Evolutionary conservation across 2,329 filamentous ascomycete species (phyloP).

Genomic region (Cladobotryum mycophilum): DNA sequence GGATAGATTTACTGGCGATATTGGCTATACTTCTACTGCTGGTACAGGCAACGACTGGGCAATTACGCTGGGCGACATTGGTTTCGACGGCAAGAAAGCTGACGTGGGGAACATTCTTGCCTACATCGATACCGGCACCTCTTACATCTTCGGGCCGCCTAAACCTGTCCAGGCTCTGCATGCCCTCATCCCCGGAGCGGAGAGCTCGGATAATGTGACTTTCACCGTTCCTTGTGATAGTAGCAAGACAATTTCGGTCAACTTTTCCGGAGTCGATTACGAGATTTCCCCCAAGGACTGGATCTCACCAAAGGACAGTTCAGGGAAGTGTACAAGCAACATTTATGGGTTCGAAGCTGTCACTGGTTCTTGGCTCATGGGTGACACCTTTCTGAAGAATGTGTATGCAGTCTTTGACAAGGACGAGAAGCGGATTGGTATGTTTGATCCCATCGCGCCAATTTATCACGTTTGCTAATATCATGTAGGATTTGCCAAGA

Average conservation of each 20-base stretch:
- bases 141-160: slow-evolving; percentile 66
- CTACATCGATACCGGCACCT: slow-evolving; percentile 81
- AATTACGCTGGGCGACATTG: slow-evolving; percentile 60
- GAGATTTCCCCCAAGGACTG: slow-evolving; percentile 66
- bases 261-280: slow-evolving; percentile 63
- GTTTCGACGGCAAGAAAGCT: slow-evolving; percentile 53
- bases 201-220: slow-evolving; percentile 50
- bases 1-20: slow-evolving; percentile 59
- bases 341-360: slow-evolving; percentile 68
- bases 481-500: background rate
- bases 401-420: slow-evolving; percentile 82
- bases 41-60: slow-evolving; percentile 59
- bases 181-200: slow-evolving; percentile 56
- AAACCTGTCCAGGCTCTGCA: slow-evolving; percentile 63
- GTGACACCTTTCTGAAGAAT: slow-evolving; percentile 82
- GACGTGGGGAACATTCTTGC: slow-evolving; percentile 52
- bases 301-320: slow-evolving; percentile 41
- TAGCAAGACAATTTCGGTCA: slow-evolving; percentile 52
- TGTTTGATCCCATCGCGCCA: slow-evolving; percentile 16
- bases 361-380: slow-evolving; percentile 66
- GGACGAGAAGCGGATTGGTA: slow-evolving; percentile 59
- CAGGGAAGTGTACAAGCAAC: slow-evolving; percentile 60
- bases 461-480: background rate
- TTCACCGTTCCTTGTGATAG: slow-evolving; percentile 71
- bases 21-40: slow-evolving; percentile 57